Evolutionary conservation across 2,329 filamentous ascomycete genomes (phyloP).

Genomic region (Trichoderma sp.): DNA sequence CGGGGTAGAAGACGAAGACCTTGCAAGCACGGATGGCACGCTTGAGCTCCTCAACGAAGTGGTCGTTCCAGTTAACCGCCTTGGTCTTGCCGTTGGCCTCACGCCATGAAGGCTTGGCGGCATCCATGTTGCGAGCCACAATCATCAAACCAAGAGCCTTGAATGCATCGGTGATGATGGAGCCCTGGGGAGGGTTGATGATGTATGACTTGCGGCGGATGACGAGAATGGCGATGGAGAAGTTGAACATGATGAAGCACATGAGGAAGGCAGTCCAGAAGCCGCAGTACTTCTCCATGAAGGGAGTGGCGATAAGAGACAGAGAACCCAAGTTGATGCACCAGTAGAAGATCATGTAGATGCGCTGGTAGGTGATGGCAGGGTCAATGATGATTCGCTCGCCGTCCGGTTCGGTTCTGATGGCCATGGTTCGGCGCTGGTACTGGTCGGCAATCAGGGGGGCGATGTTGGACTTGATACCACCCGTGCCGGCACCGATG

Average conservation of each 20-base stretch:
- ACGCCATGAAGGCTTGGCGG: conserved; percentile 69
- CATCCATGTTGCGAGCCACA: conserved; percentile 53
- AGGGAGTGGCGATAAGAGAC: conserved; percentile 67
- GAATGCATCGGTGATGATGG: conserved; percentile 68
- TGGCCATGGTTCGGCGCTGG: conserved; percentile 54
- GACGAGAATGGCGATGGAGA: conserved; percentile 60
- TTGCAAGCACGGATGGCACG: conserved; percentile 69
- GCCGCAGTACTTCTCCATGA: conserved; percentile 67
- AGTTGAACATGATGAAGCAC: conserved; percentile 64
- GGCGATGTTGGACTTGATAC: conserved; percentile 68
- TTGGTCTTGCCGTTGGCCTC: conserved; percentile 51
- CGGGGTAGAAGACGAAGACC: conserved; percentile 68
- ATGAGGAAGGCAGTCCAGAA: conserved; percentile 68
- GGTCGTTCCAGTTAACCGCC: conserved; percentile 64
- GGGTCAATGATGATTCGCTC: conserved; percentile 70
- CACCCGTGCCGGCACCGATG: conserved; percentile 68
- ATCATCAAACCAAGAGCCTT: conserved; percentile 49
- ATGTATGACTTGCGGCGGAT: conserved; percentile 52
- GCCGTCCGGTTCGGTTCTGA: conserved; percentile 53
- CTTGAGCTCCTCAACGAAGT: conserved; percentile 73
- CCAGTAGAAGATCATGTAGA: conserved; percentile 76
- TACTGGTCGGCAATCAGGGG: conserved; percentile 69
- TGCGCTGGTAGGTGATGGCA: conserved; percentile 65
- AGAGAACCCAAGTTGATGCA: conserved; percentile 76
- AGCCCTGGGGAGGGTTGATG: conserved; percentile 62